Evolutionary conservation across 768 basidiomycete genomes (phyloP).

Genomic region (Mrakia gelida): DNA sequence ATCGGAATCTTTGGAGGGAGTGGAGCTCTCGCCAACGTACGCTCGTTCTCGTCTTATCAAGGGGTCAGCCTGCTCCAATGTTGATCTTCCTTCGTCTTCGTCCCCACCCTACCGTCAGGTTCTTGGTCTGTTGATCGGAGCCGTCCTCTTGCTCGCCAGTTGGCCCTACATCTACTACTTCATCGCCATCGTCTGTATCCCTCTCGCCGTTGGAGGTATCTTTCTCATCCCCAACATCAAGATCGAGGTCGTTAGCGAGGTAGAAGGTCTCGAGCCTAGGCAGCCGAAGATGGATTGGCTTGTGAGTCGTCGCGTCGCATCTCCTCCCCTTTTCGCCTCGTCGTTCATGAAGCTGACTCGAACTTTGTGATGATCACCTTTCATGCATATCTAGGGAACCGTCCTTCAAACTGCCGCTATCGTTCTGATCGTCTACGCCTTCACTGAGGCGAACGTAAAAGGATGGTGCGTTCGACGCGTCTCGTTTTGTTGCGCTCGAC

Average conservation of each 20-base stretch:
- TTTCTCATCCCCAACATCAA: constrained; percentile 19
- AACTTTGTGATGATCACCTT: too few species aligned
- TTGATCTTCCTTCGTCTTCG: too few species aligned
- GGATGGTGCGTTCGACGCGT: not conserved
- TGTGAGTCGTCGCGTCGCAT: too few species aligned
- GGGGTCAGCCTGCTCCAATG: too few species aligned
- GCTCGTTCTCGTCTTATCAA: too few species aligned
- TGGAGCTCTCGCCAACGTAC: not conserved
- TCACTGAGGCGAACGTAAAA: not conserved
- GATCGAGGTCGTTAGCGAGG: constrained; percentile 36
- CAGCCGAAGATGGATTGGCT: constrained; percentile 21
- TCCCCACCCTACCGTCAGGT: too few species aligned
- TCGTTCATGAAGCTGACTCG: too few species aligned
- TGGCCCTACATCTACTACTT: constrained; percentile 42
- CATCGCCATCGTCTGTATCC: constrained; percentile 29
- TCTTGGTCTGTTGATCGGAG: constrained; percentile 32
- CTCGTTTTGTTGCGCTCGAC: too few species aligned
- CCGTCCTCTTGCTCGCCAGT: constrained; percentile 32
- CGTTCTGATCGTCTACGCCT: not conserved
- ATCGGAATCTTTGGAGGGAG: constrained; percentile 26
- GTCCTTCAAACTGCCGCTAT: constrained; percentile 6
- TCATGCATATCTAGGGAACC: not conserved
- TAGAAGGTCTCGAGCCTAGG: constrained; percentile 37
- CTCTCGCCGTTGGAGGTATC: constrained; percentile 2
- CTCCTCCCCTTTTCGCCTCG: too few species aligned